Evolutionary conservation across 106 monocot species (phyloP).

Genomic region (Dioscorea alata): DNA sequence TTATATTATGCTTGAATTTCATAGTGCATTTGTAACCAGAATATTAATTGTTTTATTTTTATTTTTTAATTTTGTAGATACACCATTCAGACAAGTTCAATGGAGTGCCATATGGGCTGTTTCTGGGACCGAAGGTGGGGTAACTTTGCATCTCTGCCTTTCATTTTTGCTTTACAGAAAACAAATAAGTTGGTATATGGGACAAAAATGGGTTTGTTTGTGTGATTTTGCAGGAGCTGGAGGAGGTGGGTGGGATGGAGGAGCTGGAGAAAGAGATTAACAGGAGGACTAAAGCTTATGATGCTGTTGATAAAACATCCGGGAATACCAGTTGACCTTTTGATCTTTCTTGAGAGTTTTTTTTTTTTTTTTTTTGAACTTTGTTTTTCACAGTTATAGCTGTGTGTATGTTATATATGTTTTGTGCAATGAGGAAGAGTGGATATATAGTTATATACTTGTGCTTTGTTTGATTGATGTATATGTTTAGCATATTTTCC

Average conservation of each 20-base stretch:
- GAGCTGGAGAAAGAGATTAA: constrained; percentile 81
- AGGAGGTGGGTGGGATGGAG: constrained; percentile 79
- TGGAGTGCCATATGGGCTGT: constrained; percentile 90
- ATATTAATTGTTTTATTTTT: too few relatives aligned
- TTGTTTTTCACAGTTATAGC: not conserved
- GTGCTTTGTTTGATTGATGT: too few relatives aligned
- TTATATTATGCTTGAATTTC: too few relatives aligned
- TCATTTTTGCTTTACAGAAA: not conserved
- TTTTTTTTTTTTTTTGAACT: not conserved
- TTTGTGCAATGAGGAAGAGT: too few relatives aligned
- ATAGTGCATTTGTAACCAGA: too few relatives aligned
- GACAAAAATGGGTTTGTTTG: not conserved
- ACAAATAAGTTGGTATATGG: not conserved
- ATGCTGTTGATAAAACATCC: too few relatives aligned
- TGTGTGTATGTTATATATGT: too few relatives aligned
- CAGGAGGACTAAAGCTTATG: constrained; percentile 35
- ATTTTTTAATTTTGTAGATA: constrained; percentile 31
- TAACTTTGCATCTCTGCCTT: not conserved
- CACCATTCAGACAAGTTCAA: constrained; percentile 86
- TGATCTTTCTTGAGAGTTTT: not conserved
- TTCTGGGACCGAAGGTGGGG: constrained; percentile 81
- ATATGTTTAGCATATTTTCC: too few relatives aligned
- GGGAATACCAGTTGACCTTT: too few relatives aligned
- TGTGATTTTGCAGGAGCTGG: constrained; percentile 60
- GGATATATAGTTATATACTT: too few relatives aligned